These are phyloP conservation scores for Fusarium duplospermum DNA, from an alignment of 2,329 filamentous ascomycete species.

Conservation along the genomic window DNA sequence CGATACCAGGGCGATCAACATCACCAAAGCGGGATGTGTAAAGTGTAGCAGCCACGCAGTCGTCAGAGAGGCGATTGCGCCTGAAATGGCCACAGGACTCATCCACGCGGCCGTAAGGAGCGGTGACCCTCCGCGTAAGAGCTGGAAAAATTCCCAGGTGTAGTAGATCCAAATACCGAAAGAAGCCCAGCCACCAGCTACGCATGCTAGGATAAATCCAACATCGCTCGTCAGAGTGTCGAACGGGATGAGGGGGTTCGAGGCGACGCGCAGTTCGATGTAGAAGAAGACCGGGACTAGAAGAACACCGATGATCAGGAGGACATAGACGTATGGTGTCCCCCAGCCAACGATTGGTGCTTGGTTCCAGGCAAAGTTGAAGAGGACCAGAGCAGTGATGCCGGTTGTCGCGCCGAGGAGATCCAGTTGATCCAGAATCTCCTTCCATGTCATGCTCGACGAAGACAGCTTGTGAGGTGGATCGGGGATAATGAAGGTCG, in stretches of 20 bases:
- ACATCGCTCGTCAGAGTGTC: conserved; percentile 56
- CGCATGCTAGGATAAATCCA: conserved; percentile 67
- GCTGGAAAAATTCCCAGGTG: conserved; percentile 61
- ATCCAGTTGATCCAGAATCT: conserved; percentile 51
- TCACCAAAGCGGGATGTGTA: conserved; percentile 50
- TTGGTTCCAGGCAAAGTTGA: conserved; percentile 77
- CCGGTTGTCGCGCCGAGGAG: conserved; percentile 57
- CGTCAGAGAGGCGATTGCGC: conserved; percentile 58
- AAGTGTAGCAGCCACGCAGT: conserved; percentile 56
- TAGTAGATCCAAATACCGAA: conserved; percentile 68
- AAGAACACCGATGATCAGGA: conserved; percentile 67
- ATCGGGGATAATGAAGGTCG: conserved; percentile 51
- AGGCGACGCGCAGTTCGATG: conserved; percentile 62
- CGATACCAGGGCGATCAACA: conserved; percentile 57
- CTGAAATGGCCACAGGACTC: conserved; percentile 56
- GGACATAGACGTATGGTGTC: conserved; percentile 64
- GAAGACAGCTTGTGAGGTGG: conserved; percentile 35
- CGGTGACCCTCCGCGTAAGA: conserved; percentile 54
- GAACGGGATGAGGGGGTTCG: conserved; percentile 69
- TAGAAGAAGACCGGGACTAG: conserved; percentile 67
- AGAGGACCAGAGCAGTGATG: conserved; percentile 66
- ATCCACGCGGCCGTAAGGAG: conserved; percentile 59
- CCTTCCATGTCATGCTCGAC: conserved; percentile 6
- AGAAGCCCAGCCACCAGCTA: conserved; percentile 64
- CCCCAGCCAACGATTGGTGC: conserved; percentile 70